Evolutionary conservation across 169 alveolate species (phyloP).

Genomic region (Plasmodium ovale): DNA sequence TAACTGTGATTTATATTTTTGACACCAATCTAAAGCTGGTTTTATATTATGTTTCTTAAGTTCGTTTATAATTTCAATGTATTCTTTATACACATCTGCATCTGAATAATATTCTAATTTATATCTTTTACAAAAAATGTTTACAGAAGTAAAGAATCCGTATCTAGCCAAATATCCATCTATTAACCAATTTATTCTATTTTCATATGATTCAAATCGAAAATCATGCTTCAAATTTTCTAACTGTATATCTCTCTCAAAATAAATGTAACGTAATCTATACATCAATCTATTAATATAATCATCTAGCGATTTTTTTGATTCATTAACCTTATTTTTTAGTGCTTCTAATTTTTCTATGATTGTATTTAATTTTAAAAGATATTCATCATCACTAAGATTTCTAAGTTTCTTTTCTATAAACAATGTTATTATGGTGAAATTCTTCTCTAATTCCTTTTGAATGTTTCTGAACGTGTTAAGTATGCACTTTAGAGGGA

Average conservation of each 20-base stretch:
- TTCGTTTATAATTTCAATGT: slow-evolving; percentile 36
- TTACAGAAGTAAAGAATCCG: slow-evolving; percentile 39
- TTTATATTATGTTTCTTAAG: slow-evolving; percentile 26
- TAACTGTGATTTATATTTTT: slow-evolving; percentile 66
- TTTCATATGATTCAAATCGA: slow-evolving; percentile 48
- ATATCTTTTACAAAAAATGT: slow-evolving; percentile 53
- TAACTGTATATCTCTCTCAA: slow-evolving; percentile 62
- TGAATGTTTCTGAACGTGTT: slow-evolving; percentile 61
- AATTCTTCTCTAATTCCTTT: slow-evolving; percentile 53
- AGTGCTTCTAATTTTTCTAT: slow-evolving; percentile 52
- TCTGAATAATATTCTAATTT: slow-evolving; percentile 57
- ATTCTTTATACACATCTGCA: slow-evolving; percentile 65
- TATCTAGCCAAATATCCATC: slow-evolving; percentile 52
- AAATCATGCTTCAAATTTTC: slow-evolving; percentile 65
- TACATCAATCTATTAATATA: slow-evolving; percentile 19
- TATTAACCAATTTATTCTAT: slow-evolving; percentile 70
- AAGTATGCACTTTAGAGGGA: slow-evolving; percentile 46
- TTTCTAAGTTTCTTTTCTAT: slow-evolving; percentile 48
- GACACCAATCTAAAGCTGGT: slow-evolving; percentile 72
- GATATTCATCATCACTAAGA: slow-evolving; percentile 8
- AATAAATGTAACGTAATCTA: slow-evolving; percentile 33
- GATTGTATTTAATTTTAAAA: slow-evolving; percentile 37
- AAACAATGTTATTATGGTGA: slow-evolving; percentile 59
- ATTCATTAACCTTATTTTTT: slow-evolving; percentile 45
- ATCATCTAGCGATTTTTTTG: slow-evolving; percentile 6